phyloP scores from a whole-genome alignment of 805 yeast genomes.

The Yarrowia porcina region DNA sequence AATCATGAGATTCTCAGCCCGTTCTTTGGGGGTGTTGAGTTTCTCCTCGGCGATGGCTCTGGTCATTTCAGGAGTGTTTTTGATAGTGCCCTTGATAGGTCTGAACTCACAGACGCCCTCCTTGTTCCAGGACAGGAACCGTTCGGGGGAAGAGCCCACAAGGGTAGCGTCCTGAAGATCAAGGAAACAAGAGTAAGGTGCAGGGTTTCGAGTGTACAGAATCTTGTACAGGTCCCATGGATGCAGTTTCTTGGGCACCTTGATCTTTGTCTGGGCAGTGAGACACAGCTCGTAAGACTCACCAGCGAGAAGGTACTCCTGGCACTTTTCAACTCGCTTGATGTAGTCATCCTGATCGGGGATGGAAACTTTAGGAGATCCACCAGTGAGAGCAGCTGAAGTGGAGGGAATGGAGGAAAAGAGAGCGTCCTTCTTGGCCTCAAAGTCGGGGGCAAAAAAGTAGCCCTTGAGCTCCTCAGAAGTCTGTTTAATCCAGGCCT shows the following conservation, averaged over 20 bases:
- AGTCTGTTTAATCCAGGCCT: conserved; percentile 27
- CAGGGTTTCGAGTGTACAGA: conserved; percentile 71
- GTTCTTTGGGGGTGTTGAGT: conserved; percentile 81
- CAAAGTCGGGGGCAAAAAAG: conserved; percentile 1
- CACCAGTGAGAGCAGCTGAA: conserved; percentile 19
- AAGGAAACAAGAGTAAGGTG: conserved; percentile 86
- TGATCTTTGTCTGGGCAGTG: conserved; percentile 67
- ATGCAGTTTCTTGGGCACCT: conserved; percentile 46
- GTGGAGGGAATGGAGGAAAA: conserved; percentile 10
- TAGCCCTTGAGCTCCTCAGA: conserved; percentile 1
- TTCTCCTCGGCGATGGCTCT: conserved; percentile 58
- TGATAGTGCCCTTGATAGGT: conserved; percentile 96
- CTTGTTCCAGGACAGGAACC: conserved; percentile 78
- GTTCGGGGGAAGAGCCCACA: conserved; percentile 89
- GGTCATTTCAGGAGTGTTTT: conserved; percentile 54
- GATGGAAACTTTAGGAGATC: conserved; percentile 28
- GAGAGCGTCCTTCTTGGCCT: not conserved
- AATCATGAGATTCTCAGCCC: conserved; percentile 95
- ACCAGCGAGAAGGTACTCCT: conserved; percentile 65
- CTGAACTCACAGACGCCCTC: conserved; percentile 63
- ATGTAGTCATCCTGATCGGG: conserved; percentile 58
- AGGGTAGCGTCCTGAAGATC: conserved; percentile 53
- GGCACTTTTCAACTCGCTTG: conserved; percentile 58
- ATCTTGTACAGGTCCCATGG: conserved; percentile 82
- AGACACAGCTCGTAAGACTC: conserved; percentile 93